Base-by-base conservation (phyloP, 139 green algal genomes). In the Edaphochlamys debaryana region DNA sequence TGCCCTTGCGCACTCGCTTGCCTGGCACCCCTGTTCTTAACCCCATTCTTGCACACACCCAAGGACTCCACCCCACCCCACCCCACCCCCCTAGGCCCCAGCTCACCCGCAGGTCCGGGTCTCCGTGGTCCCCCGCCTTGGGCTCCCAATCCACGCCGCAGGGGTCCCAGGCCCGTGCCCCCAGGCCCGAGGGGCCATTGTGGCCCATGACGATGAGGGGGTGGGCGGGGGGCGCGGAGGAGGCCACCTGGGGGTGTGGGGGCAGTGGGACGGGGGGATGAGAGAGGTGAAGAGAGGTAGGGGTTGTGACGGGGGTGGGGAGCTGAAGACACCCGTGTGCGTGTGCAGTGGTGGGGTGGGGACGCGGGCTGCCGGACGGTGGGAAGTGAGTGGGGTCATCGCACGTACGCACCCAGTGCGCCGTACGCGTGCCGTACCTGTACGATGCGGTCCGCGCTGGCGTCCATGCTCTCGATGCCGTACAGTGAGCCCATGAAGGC, bases 401-500 rank as follows among this genome's bases (percentile, higher is more conserved):
- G n/a, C n/a, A n/a, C n/a, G n/a, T n/a, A n/a, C n/a, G n/a, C n/a
- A n/a, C n/a, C n/a, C n/a, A n/a, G n/a, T n/a, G n/a, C n/a, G n/a
- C n/a, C n/a, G n/a, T n/a, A n/a, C n/a, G n/a, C n/a, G n/a, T n/a
- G 41, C 11, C 45, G 11, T 30, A 72, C 75, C 78, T 84, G 37
- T 6, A 79, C 76, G 2, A 93, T 87, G 27, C 79, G 76, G 38
- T 69, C 8, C 23, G 90, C 83, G 37, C 86, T 92, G 34, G 88
- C 88, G 20, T 90, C 86, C 25, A 85, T 68, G 66, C 63, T 76
- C 4, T 40, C 23, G 0, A 94, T 77, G 56, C 76, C 82, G 69
- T 92, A 96, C 34, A 93, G 56, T 4, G 73, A 38, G 2, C 42
- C 27, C 67, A 95, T 91, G 80, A 95, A 95, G 32, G 80, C 67